Percentiles rank a stretch among this genome's conserved stretches.
Conservation (phyloP, 176 grass and related monocot species). For the Cenchrus fungigraminus region DNA sequence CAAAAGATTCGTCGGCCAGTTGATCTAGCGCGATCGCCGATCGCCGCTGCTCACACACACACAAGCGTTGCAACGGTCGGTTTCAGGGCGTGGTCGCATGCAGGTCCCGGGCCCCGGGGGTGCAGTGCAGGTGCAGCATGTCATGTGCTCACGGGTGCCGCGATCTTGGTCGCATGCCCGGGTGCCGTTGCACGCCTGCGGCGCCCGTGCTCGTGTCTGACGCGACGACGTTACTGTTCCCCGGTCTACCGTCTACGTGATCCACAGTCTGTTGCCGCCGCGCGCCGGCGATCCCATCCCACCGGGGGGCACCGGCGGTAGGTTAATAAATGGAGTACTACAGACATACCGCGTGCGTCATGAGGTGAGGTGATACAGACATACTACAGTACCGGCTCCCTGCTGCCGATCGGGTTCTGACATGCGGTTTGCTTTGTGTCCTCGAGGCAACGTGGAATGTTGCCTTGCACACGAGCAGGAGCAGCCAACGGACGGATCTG, state of each 20-base stretch:
- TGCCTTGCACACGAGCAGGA: neutral
- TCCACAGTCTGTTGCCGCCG: conserved; percentile 2
- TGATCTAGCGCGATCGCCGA: neutral
- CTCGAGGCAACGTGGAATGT: neutral
- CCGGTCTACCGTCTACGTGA: neutral
- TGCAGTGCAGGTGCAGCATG: too few species aligned
- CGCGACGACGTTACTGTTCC: neutral
- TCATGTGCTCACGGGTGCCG: conserved; percentile 40
- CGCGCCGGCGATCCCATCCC: neutral
- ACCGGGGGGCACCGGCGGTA: neutral
- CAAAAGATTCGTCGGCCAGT: neutral
- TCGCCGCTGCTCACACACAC: neutral
- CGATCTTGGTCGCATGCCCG: conserved; percentile 35
- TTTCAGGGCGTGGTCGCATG: neutral
- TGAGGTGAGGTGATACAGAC: neutral
- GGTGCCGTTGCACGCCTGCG: neutral
- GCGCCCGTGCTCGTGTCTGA: conserved; percentile 13
- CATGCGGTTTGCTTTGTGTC: neutral
- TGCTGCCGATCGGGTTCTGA: neutral
- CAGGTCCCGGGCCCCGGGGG: neutral
- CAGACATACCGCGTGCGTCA: neutral
- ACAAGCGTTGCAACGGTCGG: neutral
- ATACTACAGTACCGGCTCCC: neutral
- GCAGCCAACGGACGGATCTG: neutral
- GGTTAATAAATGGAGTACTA: neutral